Evolutionary conservation across 305 asterid genomes (phyloP), one percentile per base, ranked within the genome.

Genomic region (Fraxinus floribunda): DNA sequence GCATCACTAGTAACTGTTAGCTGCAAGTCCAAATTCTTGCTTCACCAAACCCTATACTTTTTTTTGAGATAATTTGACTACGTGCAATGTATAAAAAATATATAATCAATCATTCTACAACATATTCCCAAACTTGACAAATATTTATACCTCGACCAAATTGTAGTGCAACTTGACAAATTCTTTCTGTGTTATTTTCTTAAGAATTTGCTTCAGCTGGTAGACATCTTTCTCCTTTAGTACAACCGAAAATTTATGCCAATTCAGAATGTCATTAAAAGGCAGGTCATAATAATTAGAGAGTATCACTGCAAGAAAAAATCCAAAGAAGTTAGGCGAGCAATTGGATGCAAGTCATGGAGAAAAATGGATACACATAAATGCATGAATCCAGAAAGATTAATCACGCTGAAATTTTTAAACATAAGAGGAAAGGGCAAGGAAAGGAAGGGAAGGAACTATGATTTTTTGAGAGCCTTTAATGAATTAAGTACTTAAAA

Each of bases 271-370:
- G 89, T 95, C 98, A 41, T 93, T 95, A 93, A 94, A 95, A 36
- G 99, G 99, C 86, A 96, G 87, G 87, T 96, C 97, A 64, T 96
- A 96, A 89, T 93, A 96, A 86, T 96, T 80, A 2, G 99, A 96
- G 78, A 96, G 93, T 92, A 96, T 92, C 89, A 96, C 99, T 96
- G 95, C 90, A 90, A 83, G 26, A 34, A 89, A 85, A 72, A 81
- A 80, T 52, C 74, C 49, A 74, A 55, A 35, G 75, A 55, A 35
- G 75, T 72, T 52, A 85, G 72, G 75, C 64, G 32, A 77, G 41
- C 80, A 36, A 75, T 83, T 64, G 79, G 62, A 70, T 20, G 18
- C 20, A 57, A 3, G 30, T 13, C 11, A 15, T 29, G 75, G 80
- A 82, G 75, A 26, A 76, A 20, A 95, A 4, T 34, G 57, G 66